These are phyloP conservation scores for Durio zibethinus DNA, from an alignment of 345 rosid genomes.

Conservation along the genomic window DNA sequence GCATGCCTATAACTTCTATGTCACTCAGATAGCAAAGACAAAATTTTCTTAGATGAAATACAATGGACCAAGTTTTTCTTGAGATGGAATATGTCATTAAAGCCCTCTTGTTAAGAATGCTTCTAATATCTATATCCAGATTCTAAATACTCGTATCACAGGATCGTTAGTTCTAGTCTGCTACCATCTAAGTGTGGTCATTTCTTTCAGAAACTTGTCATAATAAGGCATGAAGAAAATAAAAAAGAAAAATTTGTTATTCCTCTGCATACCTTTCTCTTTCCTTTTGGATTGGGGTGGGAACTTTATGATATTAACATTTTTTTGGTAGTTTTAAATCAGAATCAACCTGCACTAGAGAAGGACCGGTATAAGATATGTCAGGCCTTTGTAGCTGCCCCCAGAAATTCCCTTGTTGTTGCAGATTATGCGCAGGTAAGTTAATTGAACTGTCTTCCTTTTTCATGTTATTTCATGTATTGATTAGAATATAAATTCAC, in stretches of 20 bases:
- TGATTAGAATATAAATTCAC: conserved; percentile 27
- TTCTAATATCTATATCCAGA: not conserved
- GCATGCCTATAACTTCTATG: not conserved
- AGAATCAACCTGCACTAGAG: conserved; percentile 99
- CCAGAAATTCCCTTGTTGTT: conserved; percentile 90
- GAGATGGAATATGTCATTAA: not conserved
- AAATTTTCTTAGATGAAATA: not conserved
- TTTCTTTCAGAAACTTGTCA: conserved; percentile 4
- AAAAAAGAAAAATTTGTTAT: not conserved
- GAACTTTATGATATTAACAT: not conserved
- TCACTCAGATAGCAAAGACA: not conserved
- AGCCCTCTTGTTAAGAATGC: not conserved
- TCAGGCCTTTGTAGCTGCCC: conserved; percentile 88
- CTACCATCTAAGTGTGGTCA: not conserved
- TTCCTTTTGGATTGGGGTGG: not conserved
- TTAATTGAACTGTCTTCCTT: conserved; percentile 16
- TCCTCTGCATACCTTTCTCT: not conserved
- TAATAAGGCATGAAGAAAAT: not conserved
- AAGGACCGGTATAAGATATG: conserved; percentile 98
- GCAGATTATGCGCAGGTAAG: conserved; percentile 98
- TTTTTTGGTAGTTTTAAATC: not conserved
- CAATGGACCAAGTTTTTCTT: not conserved
- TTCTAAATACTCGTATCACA: not conserved
- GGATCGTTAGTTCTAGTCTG: not conserved
- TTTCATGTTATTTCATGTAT: conserved; percentile 1